phyloP scores from a whole-genome alignment of 2,329 filamentous ascomycete species.

The Cytospora mali region DNA sequence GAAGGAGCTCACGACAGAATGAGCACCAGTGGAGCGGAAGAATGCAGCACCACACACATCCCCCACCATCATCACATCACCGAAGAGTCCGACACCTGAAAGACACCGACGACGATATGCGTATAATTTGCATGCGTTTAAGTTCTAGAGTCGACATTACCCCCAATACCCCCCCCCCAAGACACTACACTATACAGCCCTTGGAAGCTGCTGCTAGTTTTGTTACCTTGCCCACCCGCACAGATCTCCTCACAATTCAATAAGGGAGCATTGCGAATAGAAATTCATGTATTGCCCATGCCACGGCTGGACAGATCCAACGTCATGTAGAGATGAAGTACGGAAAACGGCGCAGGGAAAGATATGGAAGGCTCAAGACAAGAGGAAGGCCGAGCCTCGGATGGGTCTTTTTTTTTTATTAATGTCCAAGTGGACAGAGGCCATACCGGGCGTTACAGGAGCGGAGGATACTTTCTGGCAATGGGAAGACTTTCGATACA shows the following conservation, averaged over 20 bases:
- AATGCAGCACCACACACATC: constrained; percentile 22
- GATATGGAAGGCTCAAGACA: constrained; percentile 24
- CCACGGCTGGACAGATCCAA: constrained; percentile 26
- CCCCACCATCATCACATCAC: constrained; percentile 25
- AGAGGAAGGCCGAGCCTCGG: constrained; percentile 29
- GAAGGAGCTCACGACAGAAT: constrained; percentile 6
- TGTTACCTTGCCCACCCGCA: constrained; percentile 26
- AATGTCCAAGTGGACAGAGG: constrained; percentile 28
- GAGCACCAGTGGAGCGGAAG: constrained; percentile 13
- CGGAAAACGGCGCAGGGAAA: constrained; percentile 27
- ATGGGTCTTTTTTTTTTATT: constrained; percentile 20
- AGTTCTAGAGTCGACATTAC: constrained; percentile 36
- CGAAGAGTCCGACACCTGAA: constrained; percentile 32
- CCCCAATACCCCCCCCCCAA: constrained; percentile 31
- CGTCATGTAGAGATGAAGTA: constrained; percentile 29
- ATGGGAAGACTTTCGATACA: constrained; percentile 24
- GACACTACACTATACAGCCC: constrained; percentile 33
- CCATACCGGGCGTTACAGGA: constrained; percentile 25
- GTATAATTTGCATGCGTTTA: constrained; percentile 36
- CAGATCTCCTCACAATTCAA: constrained; percentile 19
- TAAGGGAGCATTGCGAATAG: constrained; percentile 25
- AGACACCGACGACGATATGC: constrained; percentile 36
- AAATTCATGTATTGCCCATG: constrained; percentile 29
- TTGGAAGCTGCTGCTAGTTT: constrained; percentile 28
- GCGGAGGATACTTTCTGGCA: constrained; percentile 24